These are phyloP conservation scores for Aspergillus sclerotioniger DNA, from an alignment of 495 filamentous ascomycete genomes.

Conservation along the genomic window DNA sequence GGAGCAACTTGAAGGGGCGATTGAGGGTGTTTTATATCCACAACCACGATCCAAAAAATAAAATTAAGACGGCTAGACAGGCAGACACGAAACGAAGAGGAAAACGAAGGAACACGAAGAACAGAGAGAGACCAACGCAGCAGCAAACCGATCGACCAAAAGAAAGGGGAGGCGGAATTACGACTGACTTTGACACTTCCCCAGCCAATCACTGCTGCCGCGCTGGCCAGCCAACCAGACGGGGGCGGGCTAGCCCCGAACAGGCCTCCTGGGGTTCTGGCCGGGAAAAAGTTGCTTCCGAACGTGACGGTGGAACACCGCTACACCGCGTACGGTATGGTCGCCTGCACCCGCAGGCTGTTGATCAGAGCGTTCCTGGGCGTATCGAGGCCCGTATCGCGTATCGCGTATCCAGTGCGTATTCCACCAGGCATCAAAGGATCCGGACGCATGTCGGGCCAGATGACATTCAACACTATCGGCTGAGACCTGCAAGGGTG, in stretches of 20 bases:
- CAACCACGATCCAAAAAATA: constrained; percentile 6
- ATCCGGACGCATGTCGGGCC: background rate
- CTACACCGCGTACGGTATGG: background rate
- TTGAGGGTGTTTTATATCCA: constrained; percentile 6
- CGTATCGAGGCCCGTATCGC: background rate
- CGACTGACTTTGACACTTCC: constrained; percentile 24
- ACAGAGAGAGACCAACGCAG: background rate
- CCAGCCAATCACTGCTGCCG: constrained; percentile 17
- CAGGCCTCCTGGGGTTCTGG: constrained; percentile 12
- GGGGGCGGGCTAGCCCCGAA: constrained; percentile 7
- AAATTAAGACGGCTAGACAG: background rate
- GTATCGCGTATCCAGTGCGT: background rate
- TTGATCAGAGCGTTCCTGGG: background rate
- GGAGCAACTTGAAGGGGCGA: constrained; percentile 13
- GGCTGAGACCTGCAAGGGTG: background rate
- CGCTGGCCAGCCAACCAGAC: constrained; percentile 14
- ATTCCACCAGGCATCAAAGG: background rate
- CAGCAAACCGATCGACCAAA: constrained; percentile 9
- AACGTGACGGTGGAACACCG: background rate
- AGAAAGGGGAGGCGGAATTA: constrained; percentile 22
- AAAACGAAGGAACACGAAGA: background rate
- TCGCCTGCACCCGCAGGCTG: background rate
- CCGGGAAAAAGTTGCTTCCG: constrained; percentile 8
- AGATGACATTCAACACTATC: background rate
- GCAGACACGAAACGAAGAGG: constrained; percentile 6